Base-by-base conservation (phyloP, 148 eudicot genomes). In the Amaranthus cruentus region DNA sequence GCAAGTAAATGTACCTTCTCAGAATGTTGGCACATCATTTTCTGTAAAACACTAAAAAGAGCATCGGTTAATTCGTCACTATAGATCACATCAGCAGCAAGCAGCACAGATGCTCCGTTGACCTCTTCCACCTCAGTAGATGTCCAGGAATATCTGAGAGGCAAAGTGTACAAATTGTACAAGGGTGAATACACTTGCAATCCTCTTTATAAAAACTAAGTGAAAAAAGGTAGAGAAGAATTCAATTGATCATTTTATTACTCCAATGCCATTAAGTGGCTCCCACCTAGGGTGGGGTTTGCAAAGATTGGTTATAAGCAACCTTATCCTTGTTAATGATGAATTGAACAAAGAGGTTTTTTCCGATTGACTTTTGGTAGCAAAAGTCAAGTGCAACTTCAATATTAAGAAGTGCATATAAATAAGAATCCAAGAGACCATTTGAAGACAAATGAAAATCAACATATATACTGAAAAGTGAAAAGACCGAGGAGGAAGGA, bases 11-110 rank as follows among this genome's bases (percentile, higher is more conserved):
- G 56, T 84, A 91, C 99, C 99, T 88, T 91, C 68, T 86, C 82
- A 43, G 85, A 74, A 79, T 83, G 75, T 15, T 74, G 75, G 38
- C 76, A 79, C 90, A 95, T 88, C 53, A 95, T 79, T 50, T 71
- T 85, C 83, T 85, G 84, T 74, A 88, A 64, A 62, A 85, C 77
- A 60, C 81, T 76, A 82, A 95, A 95, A 70, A 95, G 83, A 63
- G 99, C 96, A 84, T 88, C 90, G 3, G 97, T 95, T 51, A 95
- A 82, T 62, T 88, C 94, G 71, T 95, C 99, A 58, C 89, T 90
- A 66, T 95, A 91, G 51, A 95, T 95, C 28, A 95, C 97, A 87
- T 95, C 99, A 76, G 99, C 99, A 87, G 99, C 99, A 56, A 95
- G 75, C 77, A 95, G 84, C 79, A 95, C 79, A 44, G 93, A 74